A percentile compares a stretch with the other conserved stretches of the same genome.
Evolutionary conservation across 352 stramenopile genomes (phyloP).

Genomic region (Phytophthora colocasiae): DNA sequence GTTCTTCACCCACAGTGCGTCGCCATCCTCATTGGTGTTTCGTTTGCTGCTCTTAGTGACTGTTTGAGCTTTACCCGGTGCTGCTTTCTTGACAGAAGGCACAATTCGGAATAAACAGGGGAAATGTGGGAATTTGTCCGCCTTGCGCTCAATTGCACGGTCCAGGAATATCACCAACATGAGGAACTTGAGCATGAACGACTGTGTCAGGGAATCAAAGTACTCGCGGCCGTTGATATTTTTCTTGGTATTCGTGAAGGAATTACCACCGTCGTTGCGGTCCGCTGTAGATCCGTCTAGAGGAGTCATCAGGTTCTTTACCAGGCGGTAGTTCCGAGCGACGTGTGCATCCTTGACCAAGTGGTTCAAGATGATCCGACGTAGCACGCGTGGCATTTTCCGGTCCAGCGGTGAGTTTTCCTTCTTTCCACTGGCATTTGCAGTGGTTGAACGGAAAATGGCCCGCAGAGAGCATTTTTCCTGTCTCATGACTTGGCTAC

Average conservation of each 20-base stretch:
- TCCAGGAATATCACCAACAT: constrained; percentile 95
- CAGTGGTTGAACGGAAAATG: constrained; percentile 50
- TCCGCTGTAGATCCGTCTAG: constrained; percentile 61
- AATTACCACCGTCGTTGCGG: constrained; percentile 45
- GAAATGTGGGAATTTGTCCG: constrained; percentile 84
- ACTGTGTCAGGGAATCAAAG: constrained; percentile 85
- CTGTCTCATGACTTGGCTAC: constrained; percentile 55
- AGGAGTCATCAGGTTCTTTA: constrained; percentile 76
- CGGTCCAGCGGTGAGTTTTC: constrained; percentile 20
- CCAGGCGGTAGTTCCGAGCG: constrained; percentile 64
- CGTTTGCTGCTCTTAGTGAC: constrained; percentile 7
- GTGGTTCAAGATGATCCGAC: constrained; percentile 72
- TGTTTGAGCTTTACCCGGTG: background rate
- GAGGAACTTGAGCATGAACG: constrained; percentile 92
- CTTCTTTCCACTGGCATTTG: constrained; percentile 22
- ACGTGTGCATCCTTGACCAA: constrained; percentile 71
- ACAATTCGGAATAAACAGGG: constrained; percentile 91
- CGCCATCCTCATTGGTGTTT: constrained; percentile 12
- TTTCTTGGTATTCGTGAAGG: constrained; percentile 67
- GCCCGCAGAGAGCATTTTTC: constrained; percentile 65
- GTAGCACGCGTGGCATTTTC: constrained; percentile 66
- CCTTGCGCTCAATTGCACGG: constrained; percentile 70
- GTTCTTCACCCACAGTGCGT: constrained; percentile 86
- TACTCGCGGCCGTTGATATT: constrained; percentile 81
- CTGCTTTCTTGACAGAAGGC: constrained; percentile 12